These are phyloP conservation scores for Alnus glutinosa DNA, from an alignment of 306 rosid species.

Conservation along the genomic window DNA sequence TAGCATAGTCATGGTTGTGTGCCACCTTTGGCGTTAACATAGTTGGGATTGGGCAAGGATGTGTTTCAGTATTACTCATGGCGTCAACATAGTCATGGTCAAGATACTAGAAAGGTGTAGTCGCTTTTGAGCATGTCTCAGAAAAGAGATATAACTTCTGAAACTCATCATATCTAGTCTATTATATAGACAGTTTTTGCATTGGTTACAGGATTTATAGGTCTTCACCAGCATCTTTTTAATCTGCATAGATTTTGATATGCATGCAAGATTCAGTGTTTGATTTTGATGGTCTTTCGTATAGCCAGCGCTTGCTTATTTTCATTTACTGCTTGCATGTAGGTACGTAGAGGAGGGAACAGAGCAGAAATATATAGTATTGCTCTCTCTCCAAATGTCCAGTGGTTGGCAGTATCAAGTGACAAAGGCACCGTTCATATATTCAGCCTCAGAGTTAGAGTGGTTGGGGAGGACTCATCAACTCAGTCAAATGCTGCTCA, in stretches of 20 bases:
- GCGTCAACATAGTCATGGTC: too few species aligned
- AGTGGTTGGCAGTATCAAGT: constrained; percentile 94
- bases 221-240: neutral
- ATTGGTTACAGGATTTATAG: neutral
- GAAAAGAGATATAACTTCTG: neutral
- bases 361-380: constrained; percentile 88
- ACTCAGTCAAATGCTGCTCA: constrained; percentile 43
- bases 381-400: constrained; percentile 81
- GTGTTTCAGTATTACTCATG: too few species aligned
- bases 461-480: constrained; percentile 57
- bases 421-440: constrained; percentile 92
- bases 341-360: constrained; percentile 95
- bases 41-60: too few species aligned
- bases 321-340: constrained; percentile 10
- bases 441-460: constrained; percentile 88
- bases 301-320: neutral
- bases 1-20: too few species aligned
- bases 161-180: neutral
- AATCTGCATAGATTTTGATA: neutral
- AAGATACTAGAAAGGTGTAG: too few species aligned
- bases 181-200: neutral
- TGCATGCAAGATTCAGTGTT: neutral
- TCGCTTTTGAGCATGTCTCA: too few species aligned
- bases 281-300: neutral
- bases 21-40: too few species aligned